phyloP scores from a whole-genome alignment of 1,284 basidiomycete species.

The Mycena sp. region DNA sequence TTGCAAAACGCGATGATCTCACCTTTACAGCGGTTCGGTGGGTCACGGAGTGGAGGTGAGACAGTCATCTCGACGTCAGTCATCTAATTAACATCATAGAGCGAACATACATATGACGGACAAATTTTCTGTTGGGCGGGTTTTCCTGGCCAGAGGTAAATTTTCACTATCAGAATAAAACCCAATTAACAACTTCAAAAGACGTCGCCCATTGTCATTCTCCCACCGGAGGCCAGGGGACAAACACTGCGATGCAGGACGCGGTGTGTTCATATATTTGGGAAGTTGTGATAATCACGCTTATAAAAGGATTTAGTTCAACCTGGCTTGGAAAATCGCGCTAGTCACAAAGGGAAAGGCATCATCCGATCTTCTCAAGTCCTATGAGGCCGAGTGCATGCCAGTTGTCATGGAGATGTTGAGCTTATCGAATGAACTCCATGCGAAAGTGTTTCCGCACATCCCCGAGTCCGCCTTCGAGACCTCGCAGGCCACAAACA shows the following conservation, averaged over 20 bases:
- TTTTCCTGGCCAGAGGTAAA: slow-evolving; percentile 19
- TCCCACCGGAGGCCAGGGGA: slow-evolving; percentile 21
- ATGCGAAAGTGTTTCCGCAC: slow-evolving; percentile 2
- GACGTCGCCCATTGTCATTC: slow-evolving; percentile 26
- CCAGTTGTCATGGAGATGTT: slow-evolving; percentile 24
- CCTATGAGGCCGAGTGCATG: slow-evolving; percentile 18
- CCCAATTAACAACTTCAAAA: neutral
- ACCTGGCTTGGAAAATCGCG: slow-evolving; percentile 25
- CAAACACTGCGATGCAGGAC: slow-evolving; percentile 21
- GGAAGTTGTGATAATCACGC: neutral
- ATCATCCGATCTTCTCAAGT: neutral
- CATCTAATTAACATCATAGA: neutral
- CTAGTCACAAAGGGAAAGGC: slow-evolving; percentile 4
- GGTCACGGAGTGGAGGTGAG: slow-evolving; percentile 20
- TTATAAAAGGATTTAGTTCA: slow-evolving; percentile 6
- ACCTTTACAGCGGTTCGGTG: slow-evolving; percentile 2
- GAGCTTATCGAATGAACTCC: slow-evolving; percentile 1
- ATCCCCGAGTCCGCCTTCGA: slow-evolving; percentile 8
- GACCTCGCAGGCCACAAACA: slow-evolving; percentile 3
- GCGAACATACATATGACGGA: slow-evolving; percentile 24
- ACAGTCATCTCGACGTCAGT: neutral
- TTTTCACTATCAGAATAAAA: neutral
- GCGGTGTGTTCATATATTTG: too few relatives aligned
- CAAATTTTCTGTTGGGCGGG: slow-evolving; percentile 4
- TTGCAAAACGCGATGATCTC: slow-evolving; percentile 18